These are phyloP conservation scores for Pseudogymnoascus sp. DNA, from an alignment of 2,329 filamentous ascomycete genomes.

Conservation along the genomic window DNA sequence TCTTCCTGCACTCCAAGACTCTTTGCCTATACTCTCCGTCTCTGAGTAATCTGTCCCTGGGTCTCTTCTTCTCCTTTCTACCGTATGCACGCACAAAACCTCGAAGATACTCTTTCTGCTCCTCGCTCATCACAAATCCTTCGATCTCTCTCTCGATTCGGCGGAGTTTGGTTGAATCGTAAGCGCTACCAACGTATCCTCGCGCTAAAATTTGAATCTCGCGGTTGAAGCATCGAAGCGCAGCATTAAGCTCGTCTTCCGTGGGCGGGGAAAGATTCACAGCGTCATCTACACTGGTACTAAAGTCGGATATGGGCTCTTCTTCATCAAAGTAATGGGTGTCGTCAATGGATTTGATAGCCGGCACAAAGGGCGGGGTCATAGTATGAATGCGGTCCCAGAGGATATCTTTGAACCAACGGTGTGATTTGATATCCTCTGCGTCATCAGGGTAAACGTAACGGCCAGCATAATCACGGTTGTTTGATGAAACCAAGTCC, in stretches of 20 bases:
- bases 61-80: slow-evolving; percentile 62
- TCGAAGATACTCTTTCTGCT: slow-evolving; percentile 30
- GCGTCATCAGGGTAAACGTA: slow-evolving; percentile 80
- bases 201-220: slow-evolving; percentile 29
- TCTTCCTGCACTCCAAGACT: slow-evolving; percentile 74
- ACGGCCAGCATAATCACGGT: slow-evolving; percentile 38
- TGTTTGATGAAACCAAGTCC: slow-evolving; percentile 36
- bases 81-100: slow-evolving; percentile 29
- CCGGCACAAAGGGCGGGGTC: slow-evolving; percentile 71
- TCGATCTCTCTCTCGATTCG: slow-evolving; percentile 30
- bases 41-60: slow-evolving; percentile 76
- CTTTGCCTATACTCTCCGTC: slow-evolving; percentile 58
- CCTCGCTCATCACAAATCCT: slow-evolving; percentile 24
- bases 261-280: slow-evolving; percentile 5
- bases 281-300: slow-evolving; percentile 33
- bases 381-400: slow-evolving; percentile 70
- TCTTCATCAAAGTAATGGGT: slow-evolving; percentile 90
- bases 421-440: slow-evolving; percentile 80
- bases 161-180: slow-evolving; percentile 25
- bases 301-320: slow-evolving; percentile 59
- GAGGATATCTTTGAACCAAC: slow-evolving; percentile 71
- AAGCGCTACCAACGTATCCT: slow-evolving; percentile 25
- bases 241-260: slow-evolving; percentile 22
- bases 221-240: slow-evolving; percentile 27
- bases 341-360: slow-evolving; percentile 59